These are phyloP conservation scores for Candida dubliniensis DNA, from an alignment of 1,139 yeast genomes.

Conservation along the genomic window DNA sequence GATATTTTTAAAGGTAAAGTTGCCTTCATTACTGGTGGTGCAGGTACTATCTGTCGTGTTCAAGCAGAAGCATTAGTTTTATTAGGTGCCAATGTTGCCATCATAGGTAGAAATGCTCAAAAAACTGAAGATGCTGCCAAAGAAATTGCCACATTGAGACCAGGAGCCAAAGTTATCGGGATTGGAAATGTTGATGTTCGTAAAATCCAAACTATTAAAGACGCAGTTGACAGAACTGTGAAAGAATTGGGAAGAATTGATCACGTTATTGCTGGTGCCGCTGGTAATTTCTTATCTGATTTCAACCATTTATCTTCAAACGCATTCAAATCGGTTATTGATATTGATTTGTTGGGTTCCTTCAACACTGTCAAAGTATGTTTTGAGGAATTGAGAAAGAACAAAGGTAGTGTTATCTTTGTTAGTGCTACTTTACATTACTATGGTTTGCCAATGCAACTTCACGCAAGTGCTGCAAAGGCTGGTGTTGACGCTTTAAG, in stretches of 20 bases:
- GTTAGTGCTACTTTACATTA: conserved; percentile 92
- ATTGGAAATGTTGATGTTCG: conserved; percentile 80
- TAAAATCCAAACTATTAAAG: conserved; percentile 53
- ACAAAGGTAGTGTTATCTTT: conserved; percentile 74
- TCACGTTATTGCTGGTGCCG: conserved; percentile 92
- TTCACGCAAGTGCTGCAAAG: conserved; percentile 92
- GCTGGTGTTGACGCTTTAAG: conserved; percentile 93
- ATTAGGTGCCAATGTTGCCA: conserved; percentile 86
- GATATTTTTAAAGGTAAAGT: conserved; percentile 81
- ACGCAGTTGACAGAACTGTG: conserved; percentile 69
- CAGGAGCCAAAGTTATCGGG: conserved; percentile 70
- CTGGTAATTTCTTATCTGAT: conserved; percentile 87
- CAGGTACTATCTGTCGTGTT: conserved; percentile 90
- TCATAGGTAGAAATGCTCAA: conserved; percentile 72
- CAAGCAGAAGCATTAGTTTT: conserved; percentile 84
- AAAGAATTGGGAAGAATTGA: conserved; percentile 72
- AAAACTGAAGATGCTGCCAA: conserved; percentile 69
- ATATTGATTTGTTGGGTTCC: conserved; percentile 84
- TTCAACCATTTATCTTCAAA: conserved; percentile 77
- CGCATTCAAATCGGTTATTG: conserved; percentile 86
- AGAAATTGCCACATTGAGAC: conserved; percentile 60
- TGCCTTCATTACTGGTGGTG: conserved; percentile 93
- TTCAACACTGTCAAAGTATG: conserved; percentile 87
- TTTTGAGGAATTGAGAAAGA: conserved; percentile 61
- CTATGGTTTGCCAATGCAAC: conserved; percentile 86